Evolutionary conservation across 75 land plant species (phyloP).

Genomic region (Adiantum capillusveneris): DNA sequence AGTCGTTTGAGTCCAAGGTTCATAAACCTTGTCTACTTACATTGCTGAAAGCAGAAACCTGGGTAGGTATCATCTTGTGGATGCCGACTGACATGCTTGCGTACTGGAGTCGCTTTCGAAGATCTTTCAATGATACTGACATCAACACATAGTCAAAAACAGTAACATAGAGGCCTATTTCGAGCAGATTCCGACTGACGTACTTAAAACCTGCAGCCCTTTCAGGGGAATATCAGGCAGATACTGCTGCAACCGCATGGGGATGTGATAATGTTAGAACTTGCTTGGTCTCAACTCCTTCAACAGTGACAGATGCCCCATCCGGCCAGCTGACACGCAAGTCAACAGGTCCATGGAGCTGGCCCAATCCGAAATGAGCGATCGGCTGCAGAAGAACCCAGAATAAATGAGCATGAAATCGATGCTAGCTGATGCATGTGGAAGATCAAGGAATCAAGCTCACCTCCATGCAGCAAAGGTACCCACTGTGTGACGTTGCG

Average conservation of each 20-base stretch:
- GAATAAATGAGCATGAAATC: background rate
- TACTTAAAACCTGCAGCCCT: no score
- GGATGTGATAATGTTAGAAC: slow-evolving; percentile 16
- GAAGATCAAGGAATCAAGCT: background rate
- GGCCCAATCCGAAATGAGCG: slow-evolving; percentile 27
- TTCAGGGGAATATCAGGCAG: no score
- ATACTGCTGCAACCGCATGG: background rate
- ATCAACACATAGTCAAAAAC: no score
- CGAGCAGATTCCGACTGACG: no score
- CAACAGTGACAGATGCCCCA: slow-evolving; percentile 9
- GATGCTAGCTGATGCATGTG: background rate
- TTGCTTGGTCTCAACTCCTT: slow-evolving; percentile 5
- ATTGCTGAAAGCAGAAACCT: no score
- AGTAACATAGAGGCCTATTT: no score
- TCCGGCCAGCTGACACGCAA: slow-evolving; percentile 20
- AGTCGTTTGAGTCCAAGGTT: no score
- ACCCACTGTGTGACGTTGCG: slow-evolving; percentile 11
- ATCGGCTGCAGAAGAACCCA: slow-evolving; percentile 13
- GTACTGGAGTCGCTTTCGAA: no score
- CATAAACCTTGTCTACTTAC: no score
- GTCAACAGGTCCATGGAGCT: slow-evolving; percentile 14
- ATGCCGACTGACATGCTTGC: no score
- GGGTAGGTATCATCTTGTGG: no score
- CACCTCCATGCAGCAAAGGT: slow-evolving; percentile 31
- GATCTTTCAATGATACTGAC: no score